phyloP scores from a whole-genome alignment of 2,329 filamentous ascomycete species.

The Cadophora malorum region DNA sequence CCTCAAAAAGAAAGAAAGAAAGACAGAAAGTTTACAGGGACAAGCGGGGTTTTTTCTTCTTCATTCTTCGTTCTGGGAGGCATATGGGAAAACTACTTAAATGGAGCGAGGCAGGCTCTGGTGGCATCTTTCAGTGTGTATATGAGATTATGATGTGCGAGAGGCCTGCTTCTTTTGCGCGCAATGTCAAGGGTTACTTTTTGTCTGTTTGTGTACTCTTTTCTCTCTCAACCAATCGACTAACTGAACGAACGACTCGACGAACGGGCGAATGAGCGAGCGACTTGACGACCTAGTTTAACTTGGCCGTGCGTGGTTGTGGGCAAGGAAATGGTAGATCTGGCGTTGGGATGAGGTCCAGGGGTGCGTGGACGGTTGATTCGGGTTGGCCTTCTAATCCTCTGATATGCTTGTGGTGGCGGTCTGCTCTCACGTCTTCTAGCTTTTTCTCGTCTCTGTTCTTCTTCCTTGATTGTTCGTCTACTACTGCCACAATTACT shows the following conservation, averaged over 20 bases:
- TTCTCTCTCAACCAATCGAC: slow-evolving; percentile 25
- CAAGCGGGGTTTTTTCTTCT: slow-evolving; percentile 24
- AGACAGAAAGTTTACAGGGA: slow-evolving; percentile 29
- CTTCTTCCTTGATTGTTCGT: not conserved
- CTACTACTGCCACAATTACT: not conserved
- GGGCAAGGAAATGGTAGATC: not conserved
- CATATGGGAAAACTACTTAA: slow-evolving; percentile 28
- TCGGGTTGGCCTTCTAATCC: not conserved
- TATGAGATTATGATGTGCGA: slow-evolving; percentile 42
- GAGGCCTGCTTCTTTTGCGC: slow-evolving; percentile 31
- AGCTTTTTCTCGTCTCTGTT: not conserved
- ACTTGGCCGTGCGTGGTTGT: not conserved
- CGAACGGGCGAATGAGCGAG: not conserved
- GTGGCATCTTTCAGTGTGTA: slow-evolving; percentile 38
- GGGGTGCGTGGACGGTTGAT: not conserved
- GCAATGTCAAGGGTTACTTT: slow-evolving; percentile 33
- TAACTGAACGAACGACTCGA: not conserved
- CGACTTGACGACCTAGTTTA: not conserved
- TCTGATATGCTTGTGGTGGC: not conserved
- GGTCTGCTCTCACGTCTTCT: not conserved
- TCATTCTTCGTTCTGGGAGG: slow-evolving; percentile 6
- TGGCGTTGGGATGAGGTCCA: not conserved
- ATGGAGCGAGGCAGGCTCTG: slow-evolving; percentile 18
- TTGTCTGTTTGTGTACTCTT: slow-evolving; percentile 30
- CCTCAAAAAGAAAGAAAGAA: slow-evolving; percentile 29